Conservation (phyloP, 768 basidiomycete species). For the Amanita polypyramis region DNA sequence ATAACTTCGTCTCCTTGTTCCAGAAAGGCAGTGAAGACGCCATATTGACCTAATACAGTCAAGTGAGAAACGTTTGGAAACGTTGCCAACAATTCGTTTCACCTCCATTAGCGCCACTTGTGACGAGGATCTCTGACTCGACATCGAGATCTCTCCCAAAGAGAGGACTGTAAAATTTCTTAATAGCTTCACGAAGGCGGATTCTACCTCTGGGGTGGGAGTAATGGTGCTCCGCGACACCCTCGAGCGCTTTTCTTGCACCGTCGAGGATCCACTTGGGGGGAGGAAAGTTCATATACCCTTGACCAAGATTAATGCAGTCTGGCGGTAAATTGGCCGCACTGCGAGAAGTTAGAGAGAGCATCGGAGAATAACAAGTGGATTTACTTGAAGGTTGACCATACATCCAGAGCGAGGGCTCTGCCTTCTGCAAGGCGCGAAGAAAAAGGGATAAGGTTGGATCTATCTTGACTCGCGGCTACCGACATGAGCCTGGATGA, state of each 20-base stretch:
- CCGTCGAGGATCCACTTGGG: conserved; percentile 72
- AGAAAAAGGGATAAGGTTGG: conserved; percentile 54
- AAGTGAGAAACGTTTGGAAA: background rate
- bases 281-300: conserved; percentile 90
- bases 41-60: conserved; percentile 67
- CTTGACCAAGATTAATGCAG: conserved; percentile 92
- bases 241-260: conserved; percentile 55
- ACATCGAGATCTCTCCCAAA: conserved; percentile 63
- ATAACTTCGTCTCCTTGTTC: conserved; percentile 95
- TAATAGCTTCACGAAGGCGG: conserved; percentile 82
- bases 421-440: conserved; percentile 67
- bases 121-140: conserved; percentile 85
- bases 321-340: conserved; percentile 81
- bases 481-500: conserved; percentile 11
- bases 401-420: conserved; percentile 76
- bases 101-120: conserved; percentile 98
- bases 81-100: background rate
- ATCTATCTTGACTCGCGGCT: conserved; percentile 23
- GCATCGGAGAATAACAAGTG: conserved; percentile 3
- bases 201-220: conserved; percentile 86
- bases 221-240: conserved; percentile 70
- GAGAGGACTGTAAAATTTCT: conserved; percentile 64
- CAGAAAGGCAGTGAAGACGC: conserved; percentile 86
- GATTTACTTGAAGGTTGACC: conserved; percentile 81
- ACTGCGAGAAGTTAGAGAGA: conserved; percentile 27